These are phyloP conservation scores for Penicillium taxi DNA, from an alignment of 495 filamentous ascomycete genomes.

Conservation along the genomic window DNA sequence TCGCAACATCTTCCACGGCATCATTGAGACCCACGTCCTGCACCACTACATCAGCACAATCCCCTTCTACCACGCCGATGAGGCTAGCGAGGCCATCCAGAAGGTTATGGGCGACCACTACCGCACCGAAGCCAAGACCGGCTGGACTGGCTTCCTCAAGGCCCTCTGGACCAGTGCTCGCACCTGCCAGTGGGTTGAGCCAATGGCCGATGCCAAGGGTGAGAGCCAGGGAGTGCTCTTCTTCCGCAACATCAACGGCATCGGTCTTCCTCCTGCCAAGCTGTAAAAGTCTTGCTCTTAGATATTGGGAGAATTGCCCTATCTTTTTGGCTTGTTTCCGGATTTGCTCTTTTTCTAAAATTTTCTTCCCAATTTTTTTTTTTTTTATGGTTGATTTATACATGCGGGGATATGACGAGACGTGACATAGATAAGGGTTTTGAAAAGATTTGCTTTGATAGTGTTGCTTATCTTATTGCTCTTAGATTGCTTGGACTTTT, in stretches of 20 bases:
- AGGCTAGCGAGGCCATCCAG: conserved; percentile 53
- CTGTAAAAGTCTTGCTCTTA: too few relatives aligned
- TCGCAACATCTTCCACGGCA: conserved; percentile 51
- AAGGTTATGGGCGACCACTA: conserved; percentile 50
- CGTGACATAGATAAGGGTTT: too few relatives aligned
- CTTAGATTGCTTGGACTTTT: too few relatives aligned
- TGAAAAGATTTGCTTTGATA: too few relatives aligned
- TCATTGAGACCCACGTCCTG: conserved; percentile 55
- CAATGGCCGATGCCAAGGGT: conserved; percentile 55
- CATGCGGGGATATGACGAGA: too few relatives aligned
- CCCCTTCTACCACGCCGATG: conserved; percentile 55
- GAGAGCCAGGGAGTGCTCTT: conserved; percentile 48
- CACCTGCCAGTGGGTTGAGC: conserved; percentile 50
- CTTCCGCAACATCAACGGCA: conserved; percentile 61
- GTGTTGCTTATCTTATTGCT: too few relatives aligned
- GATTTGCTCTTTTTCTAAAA: too few relatives aligned
- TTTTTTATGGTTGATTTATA: too few relatives aligned
- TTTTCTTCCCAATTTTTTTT: too few relatives aligned
- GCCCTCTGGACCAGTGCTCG: conserved; percentile 47
- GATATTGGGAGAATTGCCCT: too few relatives aligned
- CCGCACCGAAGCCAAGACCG: conserved; percentile 45
- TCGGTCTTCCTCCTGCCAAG: conserved; percentile 57
- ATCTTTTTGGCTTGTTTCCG: neutral
- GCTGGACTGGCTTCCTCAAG: conserved; percentile 47
- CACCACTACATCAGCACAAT: conserved; percentile 56